phyloP scores from a whole-genome alignment of 345 rosid genomes.

The Camelina neglecta region DNA sequence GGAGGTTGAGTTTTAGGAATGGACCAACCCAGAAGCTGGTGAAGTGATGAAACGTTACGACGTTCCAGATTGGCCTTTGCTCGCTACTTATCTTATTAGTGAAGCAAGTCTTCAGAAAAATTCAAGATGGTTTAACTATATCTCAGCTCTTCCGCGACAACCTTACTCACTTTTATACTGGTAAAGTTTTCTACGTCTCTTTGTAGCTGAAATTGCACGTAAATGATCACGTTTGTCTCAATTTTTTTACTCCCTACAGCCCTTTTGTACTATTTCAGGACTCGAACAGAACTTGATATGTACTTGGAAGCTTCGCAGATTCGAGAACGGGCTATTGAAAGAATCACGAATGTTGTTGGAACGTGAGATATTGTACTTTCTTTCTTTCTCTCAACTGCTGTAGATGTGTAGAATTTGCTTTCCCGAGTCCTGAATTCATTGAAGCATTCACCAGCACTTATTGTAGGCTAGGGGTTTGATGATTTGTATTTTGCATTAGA shows the following conservation, averaged over 20 bases:
- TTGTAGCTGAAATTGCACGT: slow-evolving; percentile 1
- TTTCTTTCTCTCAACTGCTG: slow-evolving; percentile 9
- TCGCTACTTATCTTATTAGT: slow-evolving; percentile 84
- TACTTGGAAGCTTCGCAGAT: slow-evolving; percentile 96
- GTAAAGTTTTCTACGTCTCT: slow-evolving; percentile 42
- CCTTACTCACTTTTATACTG: slow-evolving; percentile 96
- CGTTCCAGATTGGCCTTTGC: slow-evolving; percentile 96
- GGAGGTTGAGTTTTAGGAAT: slow-evolving; percentile 54
- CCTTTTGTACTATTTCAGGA: slow-evolving; percentile 68
- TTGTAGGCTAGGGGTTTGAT: slow-evolving; percentile 28
- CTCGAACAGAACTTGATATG: slow-evolving; percentile 89
- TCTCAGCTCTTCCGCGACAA: slow-evolving; percentile 84
- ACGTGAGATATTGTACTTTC: slow-evolving; percentile 58
- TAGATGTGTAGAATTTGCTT: slow-evolving; percentile 26
- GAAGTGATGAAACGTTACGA: slow-evolving; percentile 68
- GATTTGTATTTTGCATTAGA: background rate
- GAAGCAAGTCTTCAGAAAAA: slow-evolving; percentile 78
- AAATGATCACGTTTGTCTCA: slow-evolving; percentile 47
- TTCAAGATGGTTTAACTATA: slow-evolving; percentile 90
- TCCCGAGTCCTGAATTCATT: slow-evolving; percentile 9
- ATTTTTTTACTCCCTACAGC: slow-evolving; percentile 54
- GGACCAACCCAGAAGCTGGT: slow-evolving; percentile 79
- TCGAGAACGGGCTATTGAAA: slow-evolving; percentile 88
- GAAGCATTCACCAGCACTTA: slow-evolving; percentile 8
- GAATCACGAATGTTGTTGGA: slow-evolving; percentile 83